phyloP scores from a whole-genome alignment of 2,329 filamentous ascomycete species.

The Chalaropsis thielavioides region DNA sequence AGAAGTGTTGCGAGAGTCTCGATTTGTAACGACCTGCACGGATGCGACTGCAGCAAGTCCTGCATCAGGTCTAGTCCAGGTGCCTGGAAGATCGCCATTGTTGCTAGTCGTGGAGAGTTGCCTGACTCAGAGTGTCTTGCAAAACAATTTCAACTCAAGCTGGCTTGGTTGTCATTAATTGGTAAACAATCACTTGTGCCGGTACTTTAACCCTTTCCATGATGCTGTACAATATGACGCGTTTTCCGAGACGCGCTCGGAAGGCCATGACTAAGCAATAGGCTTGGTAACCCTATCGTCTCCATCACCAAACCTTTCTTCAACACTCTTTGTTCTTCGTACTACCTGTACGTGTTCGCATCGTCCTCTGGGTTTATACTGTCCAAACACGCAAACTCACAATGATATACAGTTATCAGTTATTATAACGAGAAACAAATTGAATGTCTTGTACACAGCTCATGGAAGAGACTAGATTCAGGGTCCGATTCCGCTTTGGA shows the following conservation, averaged over 20 bases:
- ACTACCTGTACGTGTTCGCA: too few species aligned
- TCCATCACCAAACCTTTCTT: too few species aligned
- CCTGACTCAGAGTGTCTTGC: neutral
- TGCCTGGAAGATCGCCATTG: conserved; percentile 31
- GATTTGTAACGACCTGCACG: conserved; percentile 45
- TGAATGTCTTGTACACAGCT: conserved; percentile 47
- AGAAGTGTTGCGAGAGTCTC: conserved; percentile 42
- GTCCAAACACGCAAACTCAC: conserved; percentile 21
- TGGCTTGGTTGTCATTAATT: neutral
- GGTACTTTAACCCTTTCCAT: neutral
- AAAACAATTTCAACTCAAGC: neutral
- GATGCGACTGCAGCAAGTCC: conserved; percentile 35
- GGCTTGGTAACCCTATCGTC: neutral
- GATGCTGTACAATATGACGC: neutral
- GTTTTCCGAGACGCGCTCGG: neutral
- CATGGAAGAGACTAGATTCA: conserved; percentile 36
- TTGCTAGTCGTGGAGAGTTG: neutral
- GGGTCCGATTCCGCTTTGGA: neutral
- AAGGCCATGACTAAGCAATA: neutral
- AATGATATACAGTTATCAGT: conserved; percentile 20
- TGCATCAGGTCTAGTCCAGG: conserved; percentile 38
- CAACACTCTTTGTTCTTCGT: neutral
- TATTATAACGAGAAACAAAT: conserved; percentile 28
- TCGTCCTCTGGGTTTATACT: neutral
- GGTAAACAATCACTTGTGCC: neutral